Conservation (phyloP, 2,329 filamentous ascomycete genomes). For the Penicillium sp. region DNA sequence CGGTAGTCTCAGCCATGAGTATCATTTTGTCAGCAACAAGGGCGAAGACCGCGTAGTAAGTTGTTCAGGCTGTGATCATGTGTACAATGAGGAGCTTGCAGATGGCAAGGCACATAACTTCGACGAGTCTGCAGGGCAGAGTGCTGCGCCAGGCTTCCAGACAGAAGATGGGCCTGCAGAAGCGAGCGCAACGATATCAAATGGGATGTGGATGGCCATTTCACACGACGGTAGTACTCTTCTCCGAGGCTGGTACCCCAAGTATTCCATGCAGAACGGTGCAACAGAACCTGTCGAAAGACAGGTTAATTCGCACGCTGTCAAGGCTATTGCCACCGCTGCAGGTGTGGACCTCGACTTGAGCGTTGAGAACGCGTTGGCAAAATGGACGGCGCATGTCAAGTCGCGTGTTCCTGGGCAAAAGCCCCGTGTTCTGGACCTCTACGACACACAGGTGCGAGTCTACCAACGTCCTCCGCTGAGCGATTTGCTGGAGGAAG, state of each 20-base stretch:
- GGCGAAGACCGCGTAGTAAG: slow-evolving; percentile 82
- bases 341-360: slow-evolving; percentile 65
- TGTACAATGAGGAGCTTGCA: slow-evolving; percentile 85
- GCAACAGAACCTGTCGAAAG: slow-evolving; percentile 31
- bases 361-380: slow-evolving; percentile 56
- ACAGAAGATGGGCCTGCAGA: slow-evolving; percentile 19
- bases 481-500: slow-evolving; percentile 31
- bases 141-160: slow-evolving; percentile 20
- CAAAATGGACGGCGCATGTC: slow-evolving; percentile 49
- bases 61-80: slow-evolving; percentile 68
- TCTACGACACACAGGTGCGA: slow-evolving; percentile 41
- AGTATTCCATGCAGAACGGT: slow-evolving; percentile 35
- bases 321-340: slow-evolving; percentile 52
- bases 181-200: slow-evolving; percentile 31
- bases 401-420: slow-evolving; percentile 20
- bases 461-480: slow-evolving; percentile 38
- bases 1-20: slow-evolving; percentile 88
- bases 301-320: slow-evolving; percentile 55
- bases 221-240: slow-evolving; percentile 59
- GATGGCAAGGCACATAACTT: slow-evolving; percentile 34
- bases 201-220: slow-evolving; percentile 38
- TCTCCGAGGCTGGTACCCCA: slow-evolving; percentile 64
- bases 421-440: slow-evolving; percentile 34
- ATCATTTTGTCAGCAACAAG: slow-evolving; percentile 71
- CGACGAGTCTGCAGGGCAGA: slow-evolving; percentile 5